A percentile compares a stretch with the other conserved stretches of the same genome.
These are phyloP conservation scores for Telfairia occidentalis DNA, from an alignment of 331 rosid genomes.

Conservation along the genomic window DNA sequence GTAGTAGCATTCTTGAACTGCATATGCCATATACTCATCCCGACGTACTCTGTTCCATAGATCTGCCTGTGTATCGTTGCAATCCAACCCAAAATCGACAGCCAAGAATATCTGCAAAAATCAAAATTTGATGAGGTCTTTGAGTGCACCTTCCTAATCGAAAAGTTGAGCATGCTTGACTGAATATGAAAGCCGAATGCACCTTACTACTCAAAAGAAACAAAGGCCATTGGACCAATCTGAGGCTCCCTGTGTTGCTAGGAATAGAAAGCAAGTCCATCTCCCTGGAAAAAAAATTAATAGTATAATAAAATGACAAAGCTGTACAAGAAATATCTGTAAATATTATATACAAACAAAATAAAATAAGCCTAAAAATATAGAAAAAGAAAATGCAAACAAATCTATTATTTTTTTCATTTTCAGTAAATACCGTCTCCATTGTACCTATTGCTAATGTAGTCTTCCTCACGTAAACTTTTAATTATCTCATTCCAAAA, in stretches of 20 bases:
- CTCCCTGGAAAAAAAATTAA: slow-evolving; percentile 53
- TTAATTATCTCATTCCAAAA: slow-evolving; percentile 95
- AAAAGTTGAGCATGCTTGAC: background rate
- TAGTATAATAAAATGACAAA: background rate
- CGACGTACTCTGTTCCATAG: slow-evolving; percentile 77
- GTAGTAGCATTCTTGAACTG: slow-evolving; percentile 76
- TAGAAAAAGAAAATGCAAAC: background rate
- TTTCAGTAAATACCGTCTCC: slow-evolving; percentile 11
- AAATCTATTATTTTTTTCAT: slow-evolving; percentile 5
- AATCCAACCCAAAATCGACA: slow-evolving; percentile 82
- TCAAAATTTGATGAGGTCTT: slow-evolving; percentile 5
- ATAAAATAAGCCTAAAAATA: slow-evolving; percentile 1
- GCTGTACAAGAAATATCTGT: background rate
- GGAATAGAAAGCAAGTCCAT: slow-evolving; percentile 83
- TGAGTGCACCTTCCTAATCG: slow-evolving; percentile 3
- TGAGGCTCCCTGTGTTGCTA: slow-evolving; percentile 78
- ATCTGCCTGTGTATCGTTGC: slow-evolving; percentile 75
- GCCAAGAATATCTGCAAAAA: slow-evolving; percentile 72
- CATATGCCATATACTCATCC: slow-evolving; percentile 96
- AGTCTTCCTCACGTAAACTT: slow-evolving; percentile 93
- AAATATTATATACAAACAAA: slow-evolving; percentile 5
- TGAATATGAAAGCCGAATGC: slow-evolving; percentile 5
- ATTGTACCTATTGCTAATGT: slow-evolving; percentile 67
- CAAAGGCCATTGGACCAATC: slow-evolving; percentile 97
- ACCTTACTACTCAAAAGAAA: slow-evolving; percentile 98